Conservation (phyloP, 169 alveolate species). For the Eimeria zaria region DNA sequence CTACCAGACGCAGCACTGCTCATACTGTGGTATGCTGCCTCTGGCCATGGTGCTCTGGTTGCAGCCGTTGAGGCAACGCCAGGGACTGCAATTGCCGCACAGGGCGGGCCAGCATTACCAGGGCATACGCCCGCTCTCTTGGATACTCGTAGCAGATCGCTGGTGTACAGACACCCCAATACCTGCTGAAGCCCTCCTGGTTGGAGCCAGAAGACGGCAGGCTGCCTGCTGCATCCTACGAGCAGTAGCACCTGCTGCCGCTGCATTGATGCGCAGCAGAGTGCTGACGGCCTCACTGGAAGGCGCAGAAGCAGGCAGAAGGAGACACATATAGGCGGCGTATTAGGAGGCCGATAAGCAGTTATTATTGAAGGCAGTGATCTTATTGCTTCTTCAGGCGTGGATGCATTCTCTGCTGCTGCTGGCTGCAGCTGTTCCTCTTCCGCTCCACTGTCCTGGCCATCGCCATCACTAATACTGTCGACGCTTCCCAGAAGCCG, state of each 20-base stretch:
- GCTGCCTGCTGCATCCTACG: conserved; percentile 65
- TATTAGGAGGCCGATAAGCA: conserved; percentile 47
- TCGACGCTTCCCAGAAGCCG: not conserved
- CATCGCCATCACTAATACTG: not conserved
- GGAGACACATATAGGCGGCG: conserved; percentile 32
- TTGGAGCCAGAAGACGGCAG: conserved; percentile 50
- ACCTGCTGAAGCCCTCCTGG: conserved; percentile 45
- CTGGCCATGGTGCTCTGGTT: not conserved
- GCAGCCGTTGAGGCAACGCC: conserved; percentile 1
- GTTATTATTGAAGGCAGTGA: conserved; percentile 51
- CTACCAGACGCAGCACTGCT: not conserved
- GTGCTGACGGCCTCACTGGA: conserved; percentile 60
- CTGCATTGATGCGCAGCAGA: conserved; percentile 48
- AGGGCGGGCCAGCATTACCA: conserved; percentile 34
- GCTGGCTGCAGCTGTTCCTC: conserved; percentile 63
- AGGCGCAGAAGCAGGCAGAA: conserved; percentile 43
- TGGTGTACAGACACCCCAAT: conserved; percentile 50
- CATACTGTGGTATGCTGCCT: not conserved
- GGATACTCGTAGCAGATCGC: conserved; percentile 22
- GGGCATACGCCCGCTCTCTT: conserved; percentile 40
- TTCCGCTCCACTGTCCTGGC: conserved; percentile 31
- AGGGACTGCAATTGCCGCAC: conserved; percentile 55
- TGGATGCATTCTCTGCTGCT: conserved; percentile 49
- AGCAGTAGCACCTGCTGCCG: conserved; percentile 49
- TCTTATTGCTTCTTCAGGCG: conserved; percentile 51